phyloP scores from a whole-genome alignment of 2,329 filamentous ascomycete species.

The Lasiodiplodia gonubiensis region DNA sequence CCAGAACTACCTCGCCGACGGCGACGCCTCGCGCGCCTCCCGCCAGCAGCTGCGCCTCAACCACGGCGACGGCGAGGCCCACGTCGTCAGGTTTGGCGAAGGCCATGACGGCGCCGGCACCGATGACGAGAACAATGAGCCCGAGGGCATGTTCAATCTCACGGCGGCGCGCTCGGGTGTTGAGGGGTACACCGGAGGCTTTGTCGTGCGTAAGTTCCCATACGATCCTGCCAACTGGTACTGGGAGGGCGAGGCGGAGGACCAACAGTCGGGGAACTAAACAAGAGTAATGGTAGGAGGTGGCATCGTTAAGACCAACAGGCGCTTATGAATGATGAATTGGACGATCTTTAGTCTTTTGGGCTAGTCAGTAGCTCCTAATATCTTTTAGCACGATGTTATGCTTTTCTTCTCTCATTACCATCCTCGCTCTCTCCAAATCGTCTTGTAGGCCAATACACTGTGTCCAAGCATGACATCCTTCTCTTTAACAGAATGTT shows the following conservation, averaged over 20 bases:
- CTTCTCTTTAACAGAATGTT: neutral
- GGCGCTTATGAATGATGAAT: neutral
- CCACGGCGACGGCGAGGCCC: slow-evolving; percentile 40
- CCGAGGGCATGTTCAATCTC: neutral
- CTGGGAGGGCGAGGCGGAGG: neutral
- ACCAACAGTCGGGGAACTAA: neutral
- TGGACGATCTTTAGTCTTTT: neutral
- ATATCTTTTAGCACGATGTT: neutral
- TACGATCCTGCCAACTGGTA: slow-evolving; percentile 16
- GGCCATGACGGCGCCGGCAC: neutral
- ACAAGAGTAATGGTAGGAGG: neutral
- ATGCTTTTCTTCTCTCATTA: neutral
- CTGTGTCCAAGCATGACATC: no score
- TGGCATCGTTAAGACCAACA: neutral
- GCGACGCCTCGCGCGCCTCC: slow-evolving; percentile 46
- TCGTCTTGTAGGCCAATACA: neutral
- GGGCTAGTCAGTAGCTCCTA: no score
- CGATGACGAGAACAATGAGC: neutral
- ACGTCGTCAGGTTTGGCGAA: slow-evolving; percentile 42
- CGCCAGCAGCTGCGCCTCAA: slow-evolving; percentile 49
- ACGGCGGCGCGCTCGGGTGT: neutral
- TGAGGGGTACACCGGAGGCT: slow-evolving; percentile 33
- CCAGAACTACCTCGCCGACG: slow-evolving; percentile 47
- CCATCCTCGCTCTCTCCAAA: neutral
- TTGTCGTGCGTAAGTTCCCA: slow-evolving; percentile 46